Evolutionary conservation across 2,329 filamentous ascomycete genomes (phyloP), one percentile per base, ranked within the genome.

Genomic region (Spiromastix sp.): DNA sequence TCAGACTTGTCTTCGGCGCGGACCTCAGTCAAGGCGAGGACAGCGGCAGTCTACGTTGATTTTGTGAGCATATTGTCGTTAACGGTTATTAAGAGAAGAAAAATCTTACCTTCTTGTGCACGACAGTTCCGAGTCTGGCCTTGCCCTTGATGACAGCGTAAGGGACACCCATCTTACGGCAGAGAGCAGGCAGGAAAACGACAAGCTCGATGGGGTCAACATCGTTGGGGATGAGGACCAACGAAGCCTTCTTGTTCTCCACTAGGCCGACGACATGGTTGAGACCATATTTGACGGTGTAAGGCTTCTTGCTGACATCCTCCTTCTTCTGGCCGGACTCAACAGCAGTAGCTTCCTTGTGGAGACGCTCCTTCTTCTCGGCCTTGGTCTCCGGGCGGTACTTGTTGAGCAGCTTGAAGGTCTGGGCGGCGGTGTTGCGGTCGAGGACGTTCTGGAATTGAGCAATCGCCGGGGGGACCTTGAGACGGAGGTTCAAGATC

Each of bases 241-340:
- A 79, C 46, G 85, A 80, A 50, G 91, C 89, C 82, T 98, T 98
- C 85, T 98, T 98, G 79, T 95, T 95, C 81, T 94, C 86, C 57
- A 94, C 84, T 55, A 94, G 77, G 51, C 85, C 86, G 51, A 94
- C 86, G 50, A 98, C 91, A 77, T 98, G 91, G 82, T 98, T 98
- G 59, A 98, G 81, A 74, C 91, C 91, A 71, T 95, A 98, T 81
- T 98, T 98, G 77, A 91, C 87, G 51, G 82, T 72, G 72, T 95
- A 98, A 60, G 91, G 91, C 84, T 98, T 98, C 85, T 96, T 96
- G 82, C 78, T 85, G 64, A 93, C 89, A 59, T 94, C 87, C 78
- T 98, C 93, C 84, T 96, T 96, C 84, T 96, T 98, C 84, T 96
- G 95, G 68, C 93, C 91, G 70, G 96, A 87, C 66, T 86, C 80